Evolutionary conservation across 2,329 filamentous ascomycete genomes (phyloP), one percentile per base, ranked within the genome.

Genomic region (Didymella sp.): DNA sequence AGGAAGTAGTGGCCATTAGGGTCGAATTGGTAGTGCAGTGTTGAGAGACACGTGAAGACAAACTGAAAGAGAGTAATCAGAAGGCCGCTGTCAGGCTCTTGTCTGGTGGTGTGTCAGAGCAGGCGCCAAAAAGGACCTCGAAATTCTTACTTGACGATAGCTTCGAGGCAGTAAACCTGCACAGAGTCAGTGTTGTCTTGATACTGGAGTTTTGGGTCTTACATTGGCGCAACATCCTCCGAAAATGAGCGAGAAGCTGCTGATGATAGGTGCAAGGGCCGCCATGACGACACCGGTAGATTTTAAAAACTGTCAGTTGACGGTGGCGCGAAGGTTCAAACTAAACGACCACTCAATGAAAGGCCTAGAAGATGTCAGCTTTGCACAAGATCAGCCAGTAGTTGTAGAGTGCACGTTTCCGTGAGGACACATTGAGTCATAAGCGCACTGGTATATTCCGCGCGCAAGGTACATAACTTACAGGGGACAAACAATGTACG

Each of bases 181-280:
- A 63, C 74, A 9, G 19, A 59, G 30, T 71, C 44, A 67, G 63
- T 9, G 13, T 19, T 21, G 40, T n/a, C 6, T 22, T 37, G 11
- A 12, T 17, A 30, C 22, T 2, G 31, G 47, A 46, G 24, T 19
- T 19, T 37, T 4, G 1, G 7, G 28, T 37, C 87, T 77, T 80
- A 93, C 93, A 83, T 96, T 96, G 31, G 91, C 92, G 79, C 93
- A 96, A 74, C 92, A 96, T 27, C 95, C 95, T 48, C 95, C 95
- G 76, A 99, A 97, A 58, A 99, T 98, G 64, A 98, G 84, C 48
- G 83, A 84, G 56, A 94, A 83, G 84, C 96, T 96, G 55, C 76
- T 75, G 9, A 73, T 67, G 33, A 78, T 68, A 19, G 75, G 67
- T 12, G 73, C 73, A 46, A 76, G 52, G 19, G 71, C 70, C 48